Evolutionary conservation across 2,329 filamentous ascomycete species (phyloP), one percentile per base, ranked within the genome.

Genomic region (Sordariomycetes sp.): DNA sequence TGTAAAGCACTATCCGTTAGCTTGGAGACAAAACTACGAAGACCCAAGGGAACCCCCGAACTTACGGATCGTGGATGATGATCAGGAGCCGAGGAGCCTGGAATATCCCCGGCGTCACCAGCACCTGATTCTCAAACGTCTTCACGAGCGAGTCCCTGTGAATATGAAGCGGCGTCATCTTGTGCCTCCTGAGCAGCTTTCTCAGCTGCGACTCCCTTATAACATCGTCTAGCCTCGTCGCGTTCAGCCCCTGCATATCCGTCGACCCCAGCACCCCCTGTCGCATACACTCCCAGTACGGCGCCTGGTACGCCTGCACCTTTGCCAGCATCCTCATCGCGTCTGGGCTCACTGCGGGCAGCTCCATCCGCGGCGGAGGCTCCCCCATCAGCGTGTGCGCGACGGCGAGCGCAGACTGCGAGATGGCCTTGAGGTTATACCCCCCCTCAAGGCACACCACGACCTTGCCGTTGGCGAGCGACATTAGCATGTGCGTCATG

Each of bases 401-500:
- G 1, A 99, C 94, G 2, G 92, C 90, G 4, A 96, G 78, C 1
- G 94, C 91, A 4, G 94, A 97, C 58, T 88, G 85, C 0, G 94
- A 95, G 59, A 99, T 99, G 0, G 94, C 94, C 53, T 84, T 77
- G 25, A 99, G 81, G 64, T 97, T 97, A 71, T 99, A 99, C 10
- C 94, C 94, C 24, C 94, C 94, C 72, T 99, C 94, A 2, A 99
- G 77, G 66, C 91, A 96, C 10, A 96, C 92, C 2, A 89, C 88
- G 15, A 99, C 79, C 66, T 91, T 96, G 32, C 94, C 94, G 52
- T 85, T 79, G 0, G 94, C 92, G 22, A 99, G 77, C 2, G 89
- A 90, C 91, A 96, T 97, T 53, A 99, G 81, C 92, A 97, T 96
- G 67, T 96, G 90, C 17, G 94, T 97, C 94, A 99, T 97, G 67